Evolutionary conservation across 148 eudicot species (phyloP), one percentile per base, ranked within the genome.

Genomic region (Simmondsia chinensis): DNA sequence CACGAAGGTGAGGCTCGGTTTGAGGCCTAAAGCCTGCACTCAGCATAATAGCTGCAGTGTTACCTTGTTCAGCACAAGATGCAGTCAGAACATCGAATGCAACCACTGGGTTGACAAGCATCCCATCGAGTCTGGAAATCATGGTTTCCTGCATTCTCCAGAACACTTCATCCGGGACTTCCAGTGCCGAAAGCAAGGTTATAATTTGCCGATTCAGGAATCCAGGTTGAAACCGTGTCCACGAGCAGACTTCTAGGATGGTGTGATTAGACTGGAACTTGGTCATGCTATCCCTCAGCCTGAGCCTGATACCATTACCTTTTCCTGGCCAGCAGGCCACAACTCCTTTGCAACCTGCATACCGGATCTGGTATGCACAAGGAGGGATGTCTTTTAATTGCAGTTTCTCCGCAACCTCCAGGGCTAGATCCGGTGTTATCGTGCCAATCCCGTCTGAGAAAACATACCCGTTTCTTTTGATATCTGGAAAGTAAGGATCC

Each of bases 371-470:
- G 44, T 78, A 84, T 1, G 97, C 97, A 70, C 77, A 75, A n/a
- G 95, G 95, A 1, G 75, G 76, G 23, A 57, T 64, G 20, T 48
- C 65, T 10, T 22, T 64, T 32, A 84, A 45, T 21, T 76, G 75
- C 66, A 81, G 39, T 55, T 52, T 84, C 52, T 66, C 64, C 3
- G 97, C 97, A 57, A 89, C 95, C 61, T 76, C 68, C 36, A 45
- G 39, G 16, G 93, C 95, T 16, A 89, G 87, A 47, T 89, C 87
- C 34, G 70, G 63, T 3, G 95, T 63, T 17, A 89, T 81, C 52
- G 59, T 78, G 4, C 97, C 93, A 27, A 89, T 89, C 29, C 97
- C 97, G 44, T 89, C 97, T 1, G 97, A 89, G 54, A 89, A 89
- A 39, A 41, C 72, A 60, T 89, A 89, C 0, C 33, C 53, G 24